A percentile compares a stretch with the other conserved stretches of the same genome.
These are phyloP conservation scores for Aspergillus hortae DNA, from an alignment of 2,329 filamentous ascomycete species.

Conservation along the genomic window DNA sequence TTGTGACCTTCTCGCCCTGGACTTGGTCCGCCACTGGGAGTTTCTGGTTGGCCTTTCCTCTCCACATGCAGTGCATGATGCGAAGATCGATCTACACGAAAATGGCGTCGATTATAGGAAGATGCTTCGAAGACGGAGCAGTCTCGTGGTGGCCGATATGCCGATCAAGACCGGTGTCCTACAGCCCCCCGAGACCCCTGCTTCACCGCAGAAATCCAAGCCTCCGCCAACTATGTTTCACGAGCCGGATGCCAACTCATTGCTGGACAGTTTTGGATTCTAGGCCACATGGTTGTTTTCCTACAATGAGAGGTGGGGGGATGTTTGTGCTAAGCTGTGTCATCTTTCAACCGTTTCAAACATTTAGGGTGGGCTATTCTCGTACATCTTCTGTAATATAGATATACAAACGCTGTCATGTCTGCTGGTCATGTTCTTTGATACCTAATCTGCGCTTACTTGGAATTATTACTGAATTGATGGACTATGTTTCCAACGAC, in stretches of 20 bases:
- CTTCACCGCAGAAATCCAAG: constrained; percentile 43
- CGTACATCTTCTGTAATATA: constrained; percentile 2
- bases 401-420: neutral
- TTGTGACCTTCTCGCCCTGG: constrained; percentile 82
- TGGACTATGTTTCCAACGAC: neutral
- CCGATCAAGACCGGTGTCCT: constrained; percentile 41
- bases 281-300: constrained; percentile 36
- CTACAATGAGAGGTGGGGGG: neutral
- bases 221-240: constrained; percentile 74
- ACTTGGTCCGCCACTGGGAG: constrained; percentile 62
- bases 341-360: too few species aligned
- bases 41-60: constrained; percentile 27
- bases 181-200: constrained; percentile 35
- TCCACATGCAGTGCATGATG: constrained; percentile 36
- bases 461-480: too few species aligned
- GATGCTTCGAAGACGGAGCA: constrained; percentile 67
- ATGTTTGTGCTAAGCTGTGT: neutral
- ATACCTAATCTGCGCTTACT: neutral
- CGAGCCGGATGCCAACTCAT: constrained; percentile 83
- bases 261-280: constrained; percentile 93
- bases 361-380: neutral
- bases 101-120: constrained; percentile 59
- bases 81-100: constrained; percentile 22
- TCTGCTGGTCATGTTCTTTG: neutral
- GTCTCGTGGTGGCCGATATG: constrained; percentile 73